phyloP scores from a whole-genome alignment of 257 asterid genomes.

The Primulina eburnea region DNA sequence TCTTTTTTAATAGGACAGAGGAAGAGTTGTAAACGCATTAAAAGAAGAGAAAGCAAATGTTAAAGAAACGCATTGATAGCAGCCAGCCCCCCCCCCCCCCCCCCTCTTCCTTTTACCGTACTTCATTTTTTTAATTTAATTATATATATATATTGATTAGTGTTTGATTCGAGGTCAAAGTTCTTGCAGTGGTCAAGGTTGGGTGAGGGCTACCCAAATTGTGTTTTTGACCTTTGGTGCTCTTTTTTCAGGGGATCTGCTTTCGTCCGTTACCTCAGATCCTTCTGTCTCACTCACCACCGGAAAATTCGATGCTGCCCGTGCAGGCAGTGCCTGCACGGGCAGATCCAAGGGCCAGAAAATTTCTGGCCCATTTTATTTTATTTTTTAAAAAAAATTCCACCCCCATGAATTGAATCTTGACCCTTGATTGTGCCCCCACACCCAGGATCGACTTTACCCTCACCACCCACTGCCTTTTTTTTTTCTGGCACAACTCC shows the following conservation, averaged over 20 bases:
- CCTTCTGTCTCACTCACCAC: not conserved
- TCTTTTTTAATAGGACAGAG: not conserved
- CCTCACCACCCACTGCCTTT: not conserved
- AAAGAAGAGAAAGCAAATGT: not conserved
- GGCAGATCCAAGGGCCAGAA: no score
- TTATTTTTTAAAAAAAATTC: no score
- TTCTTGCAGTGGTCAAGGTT: not conserved
- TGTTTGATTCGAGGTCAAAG: not conserved
- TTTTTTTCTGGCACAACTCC: not conserved
- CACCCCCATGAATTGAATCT: no score
- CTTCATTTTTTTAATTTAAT: not conserved
- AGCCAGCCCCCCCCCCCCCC: no score
- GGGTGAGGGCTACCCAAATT: not conserved
- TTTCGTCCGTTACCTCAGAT: not conserved
- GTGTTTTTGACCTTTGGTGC: not conserved
- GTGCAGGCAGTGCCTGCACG: no score
- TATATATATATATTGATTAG: no score
- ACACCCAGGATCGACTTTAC: no score
- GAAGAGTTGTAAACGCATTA: not conserved
- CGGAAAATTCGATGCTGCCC: no score
- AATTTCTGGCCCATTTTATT: no score
- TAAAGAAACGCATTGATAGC: not conserved
- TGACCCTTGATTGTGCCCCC: no score
- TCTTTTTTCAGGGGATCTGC: not conserved
- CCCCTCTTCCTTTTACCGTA: slow-evolving; percentile 19